Conservation (phyloP, 495 filamentous ascomycete species). For the Evernia prunastri region DNA sequence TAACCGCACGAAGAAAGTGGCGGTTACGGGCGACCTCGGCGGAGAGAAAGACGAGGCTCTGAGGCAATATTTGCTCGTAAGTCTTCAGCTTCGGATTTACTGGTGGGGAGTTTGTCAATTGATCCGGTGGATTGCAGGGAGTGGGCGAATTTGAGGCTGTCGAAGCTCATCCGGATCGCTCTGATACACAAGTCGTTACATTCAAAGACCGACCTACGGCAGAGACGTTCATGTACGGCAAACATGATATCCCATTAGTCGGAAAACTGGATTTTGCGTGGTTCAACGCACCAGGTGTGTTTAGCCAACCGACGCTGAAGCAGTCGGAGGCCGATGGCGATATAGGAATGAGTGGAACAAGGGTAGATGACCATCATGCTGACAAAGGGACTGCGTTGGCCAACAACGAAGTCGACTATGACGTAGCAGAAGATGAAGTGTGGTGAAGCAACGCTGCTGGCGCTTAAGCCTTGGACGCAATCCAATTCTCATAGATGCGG, state of each 20-base stretch:
- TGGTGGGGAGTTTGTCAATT: neutral
- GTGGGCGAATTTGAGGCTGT: conserved; percentile 78
- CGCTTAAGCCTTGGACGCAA: neutral
- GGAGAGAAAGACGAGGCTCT: conserved; percentile 74
- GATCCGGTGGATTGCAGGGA: conserved; percentile 45
- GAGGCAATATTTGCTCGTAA: conserved; percentile 78
- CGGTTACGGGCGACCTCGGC: conserved; percentile 63
- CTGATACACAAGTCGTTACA: conserved; percentile 57
- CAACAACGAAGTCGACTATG: conserved; percentile 49
- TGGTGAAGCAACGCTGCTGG: conserved; percentile 1
- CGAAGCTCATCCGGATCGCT: conserved; percentile 52
- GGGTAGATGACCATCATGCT: conserved; percentile 19
- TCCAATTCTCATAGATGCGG: neutral
- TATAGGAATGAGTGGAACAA: conserved; percentile 34
- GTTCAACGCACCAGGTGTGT: conserved; percentile 38
- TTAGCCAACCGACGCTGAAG: conserved; percentile 5
- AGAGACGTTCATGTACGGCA: conserved; percentile 71
- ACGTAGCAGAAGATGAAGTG: conserved; percentile 26
- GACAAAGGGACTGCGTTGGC: conserved; percentile 34
- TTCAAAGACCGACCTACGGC: conserved; percentile 90
- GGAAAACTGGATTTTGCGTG: conserved; percentile 73
- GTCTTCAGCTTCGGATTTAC: conserved; percentile 28
- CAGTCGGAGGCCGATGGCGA: conserved; percentile 30
- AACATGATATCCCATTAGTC: conserved; percentile 62
- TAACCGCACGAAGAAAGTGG: conserved; percentile 74